Evolutionary conservation across 2,329 filamentous ascomycete species (phyloP).

Genomic region (Xylaria sp.): DNA sequence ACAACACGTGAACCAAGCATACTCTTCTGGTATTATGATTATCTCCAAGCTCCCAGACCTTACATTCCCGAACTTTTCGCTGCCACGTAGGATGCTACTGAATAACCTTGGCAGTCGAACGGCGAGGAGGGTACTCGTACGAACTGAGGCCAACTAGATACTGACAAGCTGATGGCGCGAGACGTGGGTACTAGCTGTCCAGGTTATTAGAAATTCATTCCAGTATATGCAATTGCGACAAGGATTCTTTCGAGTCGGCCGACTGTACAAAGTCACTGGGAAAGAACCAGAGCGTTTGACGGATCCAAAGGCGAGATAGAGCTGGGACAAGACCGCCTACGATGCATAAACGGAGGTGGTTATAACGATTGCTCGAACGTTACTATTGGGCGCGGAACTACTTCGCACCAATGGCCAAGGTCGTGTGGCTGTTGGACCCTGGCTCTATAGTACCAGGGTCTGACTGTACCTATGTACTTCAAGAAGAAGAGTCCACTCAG

Average conservation of each 20-base stretch:
- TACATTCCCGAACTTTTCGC: background rate
- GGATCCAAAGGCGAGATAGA: constrained; percentile 19
- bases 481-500: constrained; percentile 32
- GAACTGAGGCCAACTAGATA: constrained; percentile 6
- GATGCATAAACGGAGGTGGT: constrained; percentile 29
- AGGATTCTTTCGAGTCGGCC: constrained; percentile 16
- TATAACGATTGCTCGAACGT: constrained; percentile 6
- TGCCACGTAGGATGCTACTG: background rate
- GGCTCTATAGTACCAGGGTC: constrained; percentile 4
- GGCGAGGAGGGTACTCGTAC: background rate
- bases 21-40: background rate
- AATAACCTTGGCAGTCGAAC: background rate
- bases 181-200: background rate
- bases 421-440: constrained; percentile 17
- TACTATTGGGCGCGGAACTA: constrained; percentile 16
- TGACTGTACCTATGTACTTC: background rate
- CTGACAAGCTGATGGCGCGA: background rate
- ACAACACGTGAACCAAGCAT: background rate
- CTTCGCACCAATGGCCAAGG: constrained; percentile 28
- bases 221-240: constrained; percentile 21
- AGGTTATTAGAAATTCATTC: constrained; percentile 13
- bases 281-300: constrained; percentile 16
- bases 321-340: constrained; percentile 23
- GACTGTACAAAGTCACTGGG: background rate
- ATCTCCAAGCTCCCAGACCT: background rate